Conservation (phyloP, 306 rosid species). For the Abrus pulchellus region DNA sequence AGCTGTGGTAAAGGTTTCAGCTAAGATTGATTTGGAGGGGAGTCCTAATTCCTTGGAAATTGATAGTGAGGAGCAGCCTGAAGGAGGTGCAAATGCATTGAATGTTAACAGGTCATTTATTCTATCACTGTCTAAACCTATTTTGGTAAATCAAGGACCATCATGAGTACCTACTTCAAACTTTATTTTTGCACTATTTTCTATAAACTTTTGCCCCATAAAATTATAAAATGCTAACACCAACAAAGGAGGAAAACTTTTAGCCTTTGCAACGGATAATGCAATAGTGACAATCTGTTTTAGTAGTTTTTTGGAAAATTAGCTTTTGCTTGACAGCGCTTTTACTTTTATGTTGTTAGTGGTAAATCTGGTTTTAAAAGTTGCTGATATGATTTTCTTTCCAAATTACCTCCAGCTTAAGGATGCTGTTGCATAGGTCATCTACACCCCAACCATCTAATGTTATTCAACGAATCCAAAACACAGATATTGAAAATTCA, state of each 20-base stretch:
- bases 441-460: slow-evolving; percentile 64
- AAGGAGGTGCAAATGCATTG: slow-evolving; percentile 95
- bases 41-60: slow-evolving; percentile 69
- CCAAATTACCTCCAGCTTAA: slow-evolving; percentile 72
- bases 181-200: slow-evolving; percentile 1
- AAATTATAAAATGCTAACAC: slow-evolving; percentile 8
- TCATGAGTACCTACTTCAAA: background rate
- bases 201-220: slow-evolving; percentile 19
- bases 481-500: slow-evolving; percentile 65
- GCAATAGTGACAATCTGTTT: slow-evolving; percentile 12
- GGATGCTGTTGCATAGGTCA: slow-evolving; percentile 84
- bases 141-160: slow-evolving; percentile 20
- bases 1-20: slow-evolving; percentile 87
- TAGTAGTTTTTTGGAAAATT: slow-evolving; percentile 31
- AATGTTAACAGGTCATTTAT: slow-evolving; percentile 85
- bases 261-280: too few relatives aligned
- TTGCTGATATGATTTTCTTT: slow-evolving; percentile 45
- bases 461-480: slow-evolving; percentile 58
- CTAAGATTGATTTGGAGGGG: slow-evolving; percentile 65
- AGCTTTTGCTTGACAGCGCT: slow-evolving; percentile 34
- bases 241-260: too few relatives aligned
- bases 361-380: slow-evolving; percentile 39
- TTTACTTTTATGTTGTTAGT: background rate
- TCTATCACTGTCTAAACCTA: slow-evolving; percentile 19
- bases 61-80: slow-evolving; percentile 95